Base-by-base conservation (phyloP, 1,139 yeast species). In the Casaregolazyma lundiana region DNA sequence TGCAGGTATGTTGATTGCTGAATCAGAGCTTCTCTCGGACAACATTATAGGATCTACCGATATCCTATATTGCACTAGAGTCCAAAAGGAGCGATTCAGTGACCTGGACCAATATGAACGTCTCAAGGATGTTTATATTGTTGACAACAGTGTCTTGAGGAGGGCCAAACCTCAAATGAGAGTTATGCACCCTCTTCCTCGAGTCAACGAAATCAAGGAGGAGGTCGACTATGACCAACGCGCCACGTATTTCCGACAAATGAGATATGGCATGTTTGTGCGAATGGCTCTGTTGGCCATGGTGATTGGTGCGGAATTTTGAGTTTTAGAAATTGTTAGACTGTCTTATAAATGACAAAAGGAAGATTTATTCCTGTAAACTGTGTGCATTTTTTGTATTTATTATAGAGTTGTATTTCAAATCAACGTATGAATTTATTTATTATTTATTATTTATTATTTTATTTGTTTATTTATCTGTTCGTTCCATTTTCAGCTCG, bases 171-270 rank as follows among this genome's bases (percentile, higher is more conserved):
- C 88, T 69, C 97, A 92, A 71, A 92, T 92, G 98, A 89, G 96
- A 69, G 85, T 94, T 54, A 84, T 94, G 95, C 99, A 94, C 68
- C 99, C 99, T 67, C 79, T 94, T 62, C 99, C 99, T 66, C 86
- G 99, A 71, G 89, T 88, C 57, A 84, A 81, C 61, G 99, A 94
- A 73, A 90, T 94, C 59, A 84, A 87, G 63, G 97, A 89, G 71
- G 98, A 94, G 73, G 97, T 94, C 61, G 99, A 94, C 70, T 92
- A 90, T 64, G 99, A 94, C 70, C 97, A 90, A 70, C 85, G 98
- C 70, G 97, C 98, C 56, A 97, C 97, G 52, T 92, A 92, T 75
- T 92, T 92, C 76, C 86, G 98, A 80, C 97, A 90, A 76, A 92
- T 92, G 97, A 84, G 94, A 70, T 92, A 92, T 65, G 99, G 99